A percentile compares a stretch with the other conserved stretches of the same genome.
These are phyloP conservation scores for Pistacia atlantica DNA, from an alignment of 345 rosid species.

Conservation along the genomic window DNA sequence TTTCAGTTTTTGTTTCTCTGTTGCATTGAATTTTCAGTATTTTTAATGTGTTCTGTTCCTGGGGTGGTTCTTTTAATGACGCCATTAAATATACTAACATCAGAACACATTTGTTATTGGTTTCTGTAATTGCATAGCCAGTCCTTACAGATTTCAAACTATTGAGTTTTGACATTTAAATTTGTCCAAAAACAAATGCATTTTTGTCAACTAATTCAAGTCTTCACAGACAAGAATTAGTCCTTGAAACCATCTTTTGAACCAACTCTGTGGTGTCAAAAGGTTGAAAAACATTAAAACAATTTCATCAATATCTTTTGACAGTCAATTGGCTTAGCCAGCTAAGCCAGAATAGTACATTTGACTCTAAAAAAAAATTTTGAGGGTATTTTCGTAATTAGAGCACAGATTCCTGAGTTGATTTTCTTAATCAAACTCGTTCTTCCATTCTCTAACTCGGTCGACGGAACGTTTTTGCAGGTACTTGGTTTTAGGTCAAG, in stretches of 20 bases:
- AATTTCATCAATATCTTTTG: not conserved
- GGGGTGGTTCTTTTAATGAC: constrained; percentile 12
- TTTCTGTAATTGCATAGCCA: constrained; percentile 10
- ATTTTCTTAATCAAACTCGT: not conserved
- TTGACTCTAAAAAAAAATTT: not conserved
- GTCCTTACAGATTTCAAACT: no score
- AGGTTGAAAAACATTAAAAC: not conserved
- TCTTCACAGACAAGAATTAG: not conserved
- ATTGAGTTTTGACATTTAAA: not conserved
- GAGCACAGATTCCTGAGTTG: not conserved
- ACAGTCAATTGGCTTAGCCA: not conserved
- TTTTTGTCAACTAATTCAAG: constrained; percentile 1
- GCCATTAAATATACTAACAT: constrained; percentile 12
- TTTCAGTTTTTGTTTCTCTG: not conserved
- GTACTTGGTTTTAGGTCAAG: constrained; percentile 84
- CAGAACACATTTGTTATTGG: constrained; percentile 8
- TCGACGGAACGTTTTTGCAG: constrained; percentile 28
- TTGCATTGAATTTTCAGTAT: not conserved
- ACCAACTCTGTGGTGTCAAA: not conserved
- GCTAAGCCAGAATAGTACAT: not conserved
- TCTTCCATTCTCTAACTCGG: not conserved
- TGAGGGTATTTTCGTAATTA: constrained; percentile 2
- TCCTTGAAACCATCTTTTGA: not conserved
- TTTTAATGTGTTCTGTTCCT: not conserved
- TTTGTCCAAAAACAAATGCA: not conserved